Base-by-base conservation (phyloP, 495 filamentous ascomycete genomes). In the Xylaria grammica region DNA sequence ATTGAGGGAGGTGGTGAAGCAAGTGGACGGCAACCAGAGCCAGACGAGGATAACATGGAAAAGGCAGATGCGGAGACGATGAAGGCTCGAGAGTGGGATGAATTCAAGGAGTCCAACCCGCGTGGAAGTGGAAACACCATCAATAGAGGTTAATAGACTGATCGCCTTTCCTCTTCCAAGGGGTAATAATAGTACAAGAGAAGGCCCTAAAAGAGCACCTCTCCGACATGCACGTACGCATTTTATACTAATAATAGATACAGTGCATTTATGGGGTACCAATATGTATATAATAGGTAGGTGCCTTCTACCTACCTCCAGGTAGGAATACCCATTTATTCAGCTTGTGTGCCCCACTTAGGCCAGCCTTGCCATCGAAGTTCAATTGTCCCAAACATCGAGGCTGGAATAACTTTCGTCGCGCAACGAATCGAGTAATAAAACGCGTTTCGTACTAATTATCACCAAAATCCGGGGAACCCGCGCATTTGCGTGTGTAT, bases 61-160 rank as follows among this genome's bases (percentile, higher is more conserved):
- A 92, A 88, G 65, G 92, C 88, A 4, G 95, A 98, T 70, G 84
- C 83, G 55, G 95, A 94, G 75, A 99, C 92, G 1, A 87, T 93
- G 86, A 98, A 98, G 77, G 93, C 93, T 20, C 83, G 95, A 62
- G 91, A 86, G 54, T 99, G 95, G 95, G 95, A 99, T 78, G 96
- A 98, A 76, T 99, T 87, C 75, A 89, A 82, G 49, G 95, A 99
- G 78, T 88, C 86, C 3, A 99, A 99, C 75, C 90, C 93, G 2
- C 90, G 87, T 72, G 92, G 92, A 9, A 88, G 89, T 64, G 92
- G 92, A 32, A 96, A 96, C 78, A 95, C 91, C 0, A 69, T 96
- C 45, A 96, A 96, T 76, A 86, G 90, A 71, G 92, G 91, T 11
- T 95, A 68, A 73, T 48, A 10, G 27, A 36, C 20, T 20, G 27